Percentiles rank a stretch among this genome's conserved stretches.
Conservation (phyloP, 2,329 filamentous ascomycete species). For the Colletotrichum higginsianum region DNA sequence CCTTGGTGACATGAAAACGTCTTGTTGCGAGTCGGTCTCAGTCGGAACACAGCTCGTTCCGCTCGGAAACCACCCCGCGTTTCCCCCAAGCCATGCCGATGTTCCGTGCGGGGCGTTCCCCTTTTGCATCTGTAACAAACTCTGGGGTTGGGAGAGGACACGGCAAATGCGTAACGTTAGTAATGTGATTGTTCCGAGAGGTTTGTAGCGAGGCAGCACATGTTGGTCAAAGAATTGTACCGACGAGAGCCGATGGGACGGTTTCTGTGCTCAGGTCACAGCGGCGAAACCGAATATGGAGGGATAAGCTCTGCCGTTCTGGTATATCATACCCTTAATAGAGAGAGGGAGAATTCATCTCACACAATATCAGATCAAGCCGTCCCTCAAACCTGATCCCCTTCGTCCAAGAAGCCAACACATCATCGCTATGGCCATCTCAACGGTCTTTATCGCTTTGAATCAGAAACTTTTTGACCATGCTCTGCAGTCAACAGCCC, state of each 20-base stretch:
- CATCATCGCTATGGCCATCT: constrained; percentile 47
- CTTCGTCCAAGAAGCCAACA: not conserved
- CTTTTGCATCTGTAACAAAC: not conserved
- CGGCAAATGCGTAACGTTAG: not conserved
- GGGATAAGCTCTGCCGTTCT: not conserved
- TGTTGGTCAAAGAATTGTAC: constrained; percentile 1
- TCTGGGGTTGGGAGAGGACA: constrained; percentile 24
- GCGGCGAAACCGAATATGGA: not conserved
- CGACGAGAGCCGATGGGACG: constrained; percentile 22
- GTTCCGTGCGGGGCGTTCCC: constrained; percentile 27
- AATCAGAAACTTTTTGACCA: constrained; percentile 45
- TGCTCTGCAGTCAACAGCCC: constrained; percentile 42
- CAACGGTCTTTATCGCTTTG: constrained; percentile 44
- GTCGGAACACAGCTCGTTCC: constrained; percentile 27
- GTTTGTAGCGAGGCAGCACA: not conserved
- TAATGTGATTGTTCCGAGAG: constrained; percentile 19
- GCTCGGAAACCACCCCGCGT: constrained; percentile 28
- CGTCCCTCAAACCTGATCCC: not conserved
- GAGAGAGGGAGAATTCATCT: too few relatives aligned
- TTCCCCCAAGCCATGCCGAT: constrained; percentile 7
- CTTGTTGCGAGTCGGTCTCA: not conserved
- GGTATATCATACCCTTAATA: not conserved
- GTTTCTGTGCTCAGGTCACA: not conserved
- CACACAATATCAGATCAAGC: not conserved
- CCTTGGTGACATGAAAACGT: not conserved